Base-by-base conservation (phyloP, 2,329 filamentous ascomycete genomes). In the Microdochium trichocladiopsis region DNA sequence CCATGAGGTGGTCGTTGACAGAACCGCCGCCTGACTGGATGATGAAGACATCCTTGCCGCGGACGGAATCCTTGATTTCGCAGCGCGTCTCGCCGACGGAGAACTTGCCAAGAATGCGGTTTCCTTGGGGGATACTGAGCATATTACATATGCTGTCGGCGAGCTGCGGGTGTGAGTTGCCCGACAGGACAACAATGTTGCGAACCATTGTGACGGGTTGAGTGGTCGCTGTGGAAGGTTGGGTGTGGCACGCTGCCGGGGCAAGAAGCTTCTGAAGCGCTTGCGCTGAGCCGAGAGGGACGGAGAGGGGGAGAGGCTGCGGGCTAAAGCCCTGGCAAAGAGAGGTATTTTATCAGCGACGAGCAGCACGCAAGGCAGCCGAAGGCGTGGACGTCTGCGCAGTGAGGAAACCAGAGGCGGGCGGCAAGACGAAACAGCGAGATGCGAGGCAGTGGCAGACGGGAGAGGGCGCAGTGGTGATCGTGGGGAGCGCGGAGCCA, bases 11-110 rank as follows among this genome's bases (percentile, higher is more conserved):
- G 72, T 99, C 94, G 68, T 99, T 99, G 72, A 96, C 90, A 63
- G 88, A 88, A 57, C 90, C 91, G 61, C 90, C 90, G 61, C 90
- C 91, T 43, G 90, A 94, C 72, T 97, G 93, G 64, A 99, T 90
- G 67, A 97, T 96, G 75, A 95, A 99, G 68, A 96, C 94, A 83
- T 99, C 94, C 71, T 99, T 99, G 61, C 90, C 94, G 62, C 94
- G 88, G 50, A 99, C 94, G 14, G 91, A 96, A 71, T 99, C 94
- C 69, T 92, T 82, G 65, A 99, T 95, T 72, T 97, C 94, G 57
- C 95, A 93, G 52, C 93, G 85, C 60, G 89, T 95, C 75, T 97
- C 94, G 60, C 94, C 94, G 50, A 94, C 90, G 28, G 91, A 90
- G 75, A 99, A 99, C 74, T 96, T 96, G 66, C 79, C 82, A 49